phyloP scores from a whole-genome alignment of 805 yeast species.

The Barnettozyma botsteinii region DNA sequence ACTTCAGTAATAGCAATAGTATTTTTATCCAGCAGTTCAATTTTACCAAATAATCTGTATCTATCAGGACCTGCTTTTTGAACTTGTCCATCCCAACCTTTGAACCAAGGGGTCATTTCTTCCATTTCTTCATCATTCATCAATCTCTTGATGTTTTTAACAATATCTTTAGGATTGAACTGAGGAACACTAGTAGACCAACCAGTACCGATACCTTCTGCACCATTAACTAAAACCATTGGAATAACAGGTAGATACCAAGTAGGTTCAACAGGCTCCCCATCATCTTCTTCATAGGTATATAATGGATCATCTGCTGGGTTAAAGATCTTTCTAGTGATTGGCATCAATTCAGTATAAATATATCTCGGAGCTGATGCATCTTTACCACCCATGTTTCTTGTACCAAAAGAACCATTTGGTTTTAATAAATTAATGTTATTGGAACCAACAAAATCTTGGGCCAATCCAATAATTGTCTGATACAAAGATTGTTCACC shows the following conservation, averaged over 20 bases:
- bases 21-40: constrained; percentile 73
- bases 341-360: constrained; percentile 72
- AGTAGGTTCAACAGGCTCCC: constrained; percentile 88
- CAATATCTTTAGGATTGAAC: constrained; percentile 81
- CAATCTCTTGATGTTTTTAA: constrained; percentile 62
- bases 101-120: constrained; percentile 87
- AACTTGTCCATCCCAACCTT: constrained; percentile 89
- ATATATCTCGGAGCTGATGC: constrained; percentile 98
- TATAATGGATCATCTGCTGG: constrained; percentile 74
- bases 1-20: constrained; percentile 87
- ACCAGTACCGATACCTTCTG: constrained; percentile 98
- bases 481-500: constrained; percentile 86
- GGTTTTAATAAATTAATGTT: constrained; percentile 82
- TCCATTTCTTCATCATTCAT: constrained; percentile 66
- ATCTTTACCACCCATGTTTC: constrained; percentile 97
- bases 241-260: constrained; percentile 95
- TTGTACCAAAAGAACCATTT: constrained; percentile 92
- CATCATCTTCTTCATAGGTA: constrained; percentile 85
- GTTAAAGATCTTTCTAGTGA: constrained; percentile 73
- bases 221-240: constrained; percentile 89
- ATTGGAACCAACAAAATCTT: constrained; percentile 89
- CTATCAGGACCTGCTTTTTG: constrained; percentile 60
- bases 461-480: constrained; percentile 92
- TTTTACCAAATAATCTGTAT: constrained; percentile 71
- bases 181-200: constrained; percentile 95